Evolutionary conservation across 306 rosid species (phyloP), one percentile per base, ranked within the genome.

Genomic region (Calophaca sinica): DNA sequence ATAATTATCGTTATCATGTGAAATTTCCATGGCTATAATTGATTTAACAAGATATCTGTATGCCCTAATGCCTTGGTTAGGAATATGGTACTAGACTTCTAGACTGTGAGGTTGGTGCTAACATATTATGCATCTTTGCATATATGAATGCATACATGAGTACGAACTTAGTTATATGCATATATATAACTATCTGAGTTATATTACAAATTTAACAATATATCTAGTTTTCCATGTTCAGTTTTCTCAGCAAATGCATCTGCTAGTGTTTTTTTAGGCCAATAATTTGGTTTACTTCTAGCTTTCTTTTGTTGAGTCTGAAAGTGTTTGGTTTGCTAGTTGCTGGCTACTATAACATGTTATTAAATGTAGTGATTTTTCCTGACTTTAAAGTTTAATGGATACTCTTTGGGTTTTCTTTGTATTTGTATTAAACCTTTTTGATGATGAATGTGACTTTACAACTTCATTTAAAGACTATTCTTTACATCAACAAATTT

Each of bases 91-190:
- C 54, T 65, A 26, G 54, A 65, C 49, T 42, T 65, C 39, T 65
- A 65, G 54, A 44, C 32, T 44, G 9, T 15, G 70, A 44, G 38
- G 39, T 28, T 66, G 72, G 42, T 12, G 53, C 9, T 68, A 46
- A 48, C 59, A 68, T 51, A 13, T 49, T 68, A 49, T 29, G 61
- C 46, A 49, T 51, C 60, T 31, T 29, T 67, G n/a, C 72, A 46
- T 31, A n/a, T 33, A 33, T n/a, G 10, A 60, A 12, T 60, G 10
- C 45, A 60, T 60, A 59, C 11, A 60, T 33, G 3, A 33, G 61
- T 60, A 12, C 12, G 44, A 12, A 59, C 20, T 11, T 60, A 60
- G 9, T 60, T 33, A 7, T 26, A 32, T 11, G 55, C 2, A 14
- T 50, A 6, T 20, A 11, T 32, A 11, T 59, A 10, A 2, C 36